phyloP scores from a whole-genome alignment of 2,329 filamentous ascomycete species.

The Dactylella cylindrospora region DNA sequence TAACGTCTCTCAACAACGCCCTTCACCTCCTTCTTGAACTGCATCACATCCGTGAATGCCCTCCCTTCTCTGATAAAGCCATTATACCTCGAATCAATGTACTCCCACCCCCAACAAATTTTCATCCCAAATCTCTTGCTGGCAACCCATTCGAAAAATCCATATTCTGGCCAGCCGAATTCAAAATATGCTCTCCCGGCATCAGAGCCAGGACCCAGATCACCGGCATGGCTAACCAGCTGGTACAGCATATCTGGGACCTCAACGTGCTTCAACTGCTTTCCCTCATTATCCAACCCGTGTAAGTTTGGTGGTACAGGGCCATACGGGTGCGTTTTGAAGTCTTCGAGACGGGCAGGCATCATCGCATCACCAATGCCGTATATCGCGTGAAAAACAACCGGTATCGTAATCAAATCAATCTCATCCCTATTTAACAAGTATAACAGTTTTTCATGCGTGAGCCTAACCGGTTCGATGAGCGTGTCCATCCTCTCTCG shows the following conservation, averaged over 20 bases:
- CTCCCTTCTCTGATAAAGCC: slow-evolving; percentile 18
- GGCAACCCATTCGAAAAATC: slow-evolving; percentile 29
- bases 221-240: slow-evolving; percentile 6
- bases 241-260: slow-evolving; percentile 29
- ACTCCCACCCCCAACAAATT: slow-evolving; percentile 22
- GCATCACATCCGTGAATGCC: slow-evolving; percentile 3
- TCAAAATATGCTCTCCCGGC: slow-evolving; percentile 14
- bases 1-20: slow-evolving; percentile 12
- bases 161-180: slow-evolving; percentile 37
- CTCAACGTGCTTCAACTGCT: slow-evolving; percentile 24
- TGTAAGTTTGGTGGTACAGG: slow-evolving; percentile 29
- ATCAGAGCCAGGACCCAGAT: slow-evolving; percentile 6
- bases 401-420: slow-evolving; percentile 17
- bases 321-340: slow-evolving; percentile 22
- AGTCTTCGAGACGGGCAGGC: slow-evolving; percentile 13
- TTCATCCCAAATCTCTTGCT: slow-evolving; percentile 21
- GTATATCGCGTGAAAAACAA: slow-evolving; percentile 30
- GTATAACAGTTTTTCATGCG: slow-evolving; percentile 27
- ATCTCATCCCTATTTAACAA: slow-evolving; percentile 12
- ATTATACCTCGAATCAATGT: slow-evolving; percentile 24
- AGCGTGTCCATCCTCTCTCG: slow-evolving; percentile 23
- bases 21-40: slow-evolving; percentile 15
- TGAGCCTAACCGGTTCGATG: slow-evolving; percentile 15
- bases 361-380: slow-evolving; percentile 33
- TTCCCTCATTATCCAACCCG: slow-evolving; percentile 14